Conservation (phyloP, 345 rosid species). For the Bretschneidera sinensis region DNA sequence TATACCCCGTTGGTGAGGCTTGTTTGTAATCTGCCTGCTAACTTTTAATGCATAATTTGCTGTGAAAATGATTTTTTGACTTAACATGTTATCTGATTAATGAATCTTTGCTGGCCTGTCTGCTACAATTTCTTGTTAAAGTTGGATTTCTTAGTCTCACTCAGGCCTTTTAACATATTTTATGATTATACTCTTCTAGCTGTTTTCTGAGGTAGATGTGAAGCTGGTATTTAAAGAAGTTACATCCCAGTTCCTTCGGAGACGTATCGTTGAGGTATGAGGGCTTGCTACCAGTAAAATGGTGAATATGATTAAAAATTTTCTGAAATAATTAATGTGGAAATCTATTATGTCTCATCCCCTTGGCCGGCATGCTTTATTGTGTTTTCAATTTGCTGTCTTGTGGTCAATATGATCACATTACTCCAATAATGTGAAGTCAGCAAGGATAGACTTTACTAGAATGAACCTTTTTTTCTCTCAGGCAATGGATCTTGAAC, state of each 20-base stretch:
- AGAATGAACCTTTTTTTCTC: background rate
- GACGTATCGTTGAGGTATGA: slow-evolving; percentile 89
- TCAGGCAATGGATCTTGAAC: background rate
- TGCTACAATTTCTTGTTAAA: background rate
- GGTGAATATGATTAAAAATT: background rate
- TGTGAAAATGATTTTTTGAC: background rate
- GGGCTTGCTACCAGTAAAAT: background rate
- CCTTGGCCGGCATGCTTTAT: background rate
- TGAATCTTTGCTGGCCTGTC: background rate
- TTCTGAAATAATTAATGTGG: background rate
- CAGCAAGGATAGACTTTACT: background rate
- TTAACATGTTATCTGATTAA: background rate
- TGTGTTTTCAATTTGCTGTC: background rate
- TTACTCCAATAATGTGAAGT: background rate
- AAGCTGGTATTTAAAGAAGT: slow-evolving; percentile 97
- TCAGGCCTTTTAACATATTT: slow-evolving; percentile 5
- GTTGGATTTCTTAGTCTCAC: background rate
- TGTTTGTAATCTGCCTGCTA: slow-evolving; percentile 1
- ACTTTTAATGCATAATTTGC: background rate
- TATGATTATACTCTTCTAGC: slow-evolving; percentile 35
- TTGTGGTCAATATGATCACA: background rate
- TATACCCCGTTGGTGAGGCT: slow-evolving; percentile 61
- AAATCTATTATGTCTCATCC: no score
- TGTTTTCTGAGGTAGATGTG: slow-evolving; percentile 92
- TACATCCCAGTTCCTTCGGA: slow-evolving; percentile 75